Conservation (phyloP, 2,329 filamentous ascomycete species). For the Clonostachys chloroleuca region DNA sequence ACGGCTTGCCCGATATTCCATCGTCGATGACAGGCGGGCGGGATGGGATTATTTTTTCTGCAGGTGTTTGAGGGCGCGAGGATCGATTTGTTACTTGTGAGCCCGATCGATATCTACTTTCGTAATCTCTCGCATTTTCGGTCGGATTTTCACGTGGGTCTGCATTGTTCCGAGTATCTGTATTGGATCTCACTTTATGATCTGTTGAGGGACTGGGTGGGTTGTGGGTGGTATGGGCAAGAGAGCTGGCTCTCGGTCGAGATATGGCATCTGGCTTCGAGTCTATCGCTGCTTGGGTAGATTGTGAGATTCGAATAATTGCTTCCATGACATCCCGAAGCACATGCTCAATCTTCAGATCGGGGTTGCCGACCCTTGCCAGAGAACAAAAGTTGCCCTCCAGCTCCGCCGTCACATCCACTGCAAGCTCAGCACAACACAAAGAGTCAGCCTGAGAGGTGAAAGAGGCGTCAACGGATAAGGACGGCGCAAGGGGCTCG, state of each 20-base stretch:
- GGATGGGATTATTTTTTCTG: conserved; percentile 10
- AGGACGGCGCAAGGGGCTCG: conserved; percentile 6
- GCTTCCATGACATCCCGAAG: conserved; percentile 37
- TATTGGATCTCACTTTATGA: neutral
- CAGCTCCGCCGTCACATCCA: conserved; percentile 42
- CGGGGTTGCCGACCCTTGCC: conserved; percentile 29
- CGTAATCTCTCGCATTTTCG: neutral
- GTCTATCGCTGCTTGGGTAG: too few relatives aligned
- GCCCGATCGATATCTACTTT: conserved; percentile 6
- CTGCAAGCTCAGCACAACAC: conserved; percentile 43
- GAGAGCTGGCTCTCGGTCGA: neutral
- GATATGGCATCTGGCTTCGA: neutral
- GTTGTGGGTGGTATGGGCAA: neutral
- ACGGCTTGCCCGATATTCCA: conserved; percentile 51
- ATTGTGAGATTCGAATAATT: conserved; percentile 6
- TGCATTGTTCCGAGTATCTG: neutral
- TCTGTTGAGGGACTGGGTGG: neutral
- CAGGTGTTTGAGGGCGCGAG: conserved; percentile 11
- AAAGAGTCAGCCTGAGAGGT: conserved; percentile 23
- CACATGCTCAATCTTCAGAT: conserved; percentile 37
- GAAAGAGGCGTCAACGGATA: conserved; percentile 17
- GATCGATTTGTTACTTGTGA: conserved; percentile 11
- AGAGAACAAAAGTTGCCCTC: conserved; percentile 45
- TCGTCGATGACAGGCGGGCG: conserved; percentile 28
- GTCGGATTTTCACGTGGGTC: neutral